Evolutionary conservation across 495 filamentous ascomycete species (phyloP).

Genomic region (Penicillium parvum): DNA sequence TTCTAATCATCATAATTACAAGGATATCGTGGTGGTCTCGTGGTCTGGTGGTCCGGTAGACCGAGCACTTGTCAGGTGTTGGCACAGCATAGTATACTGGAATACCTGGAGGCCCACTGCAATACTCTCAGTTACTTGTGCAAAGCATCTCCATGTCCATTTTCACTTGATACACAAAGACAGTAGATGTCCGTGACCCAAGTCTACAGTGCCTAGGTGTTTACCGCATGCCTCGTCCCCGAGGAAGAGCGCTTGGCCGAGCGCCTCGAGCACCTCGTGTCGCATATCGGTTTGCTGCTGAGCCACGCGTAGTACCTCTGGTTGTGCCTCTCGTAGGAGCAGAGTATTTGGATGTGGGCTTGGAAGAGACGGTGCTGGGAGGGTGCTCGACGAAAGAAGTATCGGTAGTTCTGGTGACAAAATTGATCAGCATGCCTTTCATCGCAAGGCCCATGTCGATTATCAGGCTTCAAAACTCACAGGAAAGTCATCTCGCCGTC

Average conservation of each 20-base stretch:
- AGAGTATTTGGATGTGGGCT: constrained; percentile 58
- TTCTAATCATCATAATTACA: constrained; percentile 4
- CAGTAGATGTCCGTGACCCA: not conserved
- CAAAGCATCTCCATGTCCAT: not conserved
- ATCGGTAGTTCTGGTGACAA: constrained; percentile 70
- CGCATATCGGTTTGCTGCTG: constrained; percentile 38
- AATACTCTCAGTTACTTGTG: too few relatives aligned
- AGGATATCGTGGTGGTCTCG: not conserved
- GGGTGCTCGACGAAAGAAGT: constrained; percentile 92
- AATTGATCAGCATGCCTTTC: not conserved
- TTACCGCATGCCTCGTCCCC: constrained; percentile 38
- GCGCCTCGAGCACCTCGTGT: constrained; percentile 34
- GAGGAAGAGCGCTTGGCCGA: constrained; percentile 40
- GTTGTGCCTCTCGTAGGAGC: constrained; percentile 34
- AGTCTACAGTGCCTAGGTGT: not conserved
- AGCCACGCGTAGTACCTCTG: constrained; percentile 36
- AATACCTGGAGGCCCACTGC: too few relatives aligned
- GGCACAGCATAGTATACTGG: too few relatives aligned
- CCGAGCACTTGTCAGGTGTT: too few relatives aligned
- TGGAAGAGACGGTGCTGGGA: constrained; percentile 56
- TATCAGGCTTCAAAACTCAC: constrained; percentile 47
- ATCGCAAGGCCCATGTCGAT: not conserved
- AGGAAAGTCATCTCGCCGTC: constrained; percentile 84
- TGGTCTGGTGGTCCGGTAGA: too few relatives aligned
- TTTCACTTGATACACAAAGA: not conserved